Percentiles rank a stretch among this genome's conserved stretches.
Conservation (phyloP, 2,329 filamentous ascomycete species). For the Myotisia sp. region DNA sequence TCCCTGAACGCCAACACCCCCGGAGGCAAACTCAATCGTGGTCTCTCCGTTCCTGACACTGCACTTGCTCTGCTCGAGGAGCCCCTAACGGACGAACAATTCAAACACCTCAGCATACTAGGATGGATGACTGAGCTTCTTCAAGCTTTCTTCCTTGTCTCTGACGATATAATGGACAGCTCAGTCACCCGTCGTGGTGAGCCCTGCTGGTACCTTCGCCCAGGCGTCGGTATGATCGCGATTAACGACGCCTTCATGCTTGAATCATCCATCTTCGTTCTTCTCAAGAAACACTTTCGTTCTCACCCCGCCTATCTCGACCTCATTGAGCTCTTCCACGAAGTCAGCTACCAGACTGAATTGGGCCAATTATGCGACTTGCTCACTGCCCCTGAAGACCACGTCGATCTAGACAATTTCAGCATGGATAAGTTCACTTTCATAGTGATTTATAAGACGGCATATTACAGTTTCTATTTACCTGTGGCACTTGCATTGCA, state of each 20-base stretch:
- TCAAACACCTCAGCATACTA: slow-evolving; percentile 73
- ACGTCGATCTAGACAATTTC: slow-evolving; percentile 89
- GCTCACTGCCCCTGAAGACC: slow-evolving; percentile 87
- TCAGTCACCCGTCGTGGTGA: slow-evolving; percentile 87
- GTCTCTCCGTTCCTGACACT: slow-evolving; percentile 52
- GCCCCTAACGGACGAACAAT: slow-evolving; percentile 49
- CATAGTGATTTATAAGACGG: slow-evolving; percentile 99
- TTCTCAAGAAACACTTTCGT: slow-evolving; percentile 90
- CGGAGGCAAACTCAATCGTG: slow-evolving; percentile 96
- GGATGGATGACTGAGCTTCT: slow-evolving; percentile 98
- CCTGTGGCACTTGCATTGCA: slow-evolving; percentile 83
- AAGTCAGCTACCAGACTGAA: slow-evolving; percentile 86
- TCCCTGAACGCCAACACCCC: slow-evolving; percentile 72
- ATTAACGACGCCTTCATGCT: slow-evolving; percentile 99
- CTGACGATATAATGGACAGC: slow-evolving; percentile 96
- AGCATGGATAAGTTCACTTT: slow-evolving; percentile 89
- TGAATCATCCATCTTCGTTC: slow-evolving; percentile 74
- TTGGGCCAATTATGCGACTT: slow-evolving; percentile 89
- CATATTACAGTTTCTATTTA: slow-evolving; percentile 98
- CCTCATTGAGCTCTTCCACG: slow-evolving; percentile 90
- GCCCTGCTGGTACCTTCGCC: slow-evolving; percentile 91
- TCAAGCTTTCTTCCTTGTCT: slow-evolving; percentile 96
- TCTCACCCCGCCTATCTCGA: slow-evolving; percentile 77
- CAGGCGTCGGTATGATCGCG: slow-evolving; percentile 82
- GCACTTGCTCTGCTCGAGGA: slow-evolving; percentile 16